Conservation (phyloP, 176 grass and related monocot genomes). For the Cymbopogon citratus region DNA sequence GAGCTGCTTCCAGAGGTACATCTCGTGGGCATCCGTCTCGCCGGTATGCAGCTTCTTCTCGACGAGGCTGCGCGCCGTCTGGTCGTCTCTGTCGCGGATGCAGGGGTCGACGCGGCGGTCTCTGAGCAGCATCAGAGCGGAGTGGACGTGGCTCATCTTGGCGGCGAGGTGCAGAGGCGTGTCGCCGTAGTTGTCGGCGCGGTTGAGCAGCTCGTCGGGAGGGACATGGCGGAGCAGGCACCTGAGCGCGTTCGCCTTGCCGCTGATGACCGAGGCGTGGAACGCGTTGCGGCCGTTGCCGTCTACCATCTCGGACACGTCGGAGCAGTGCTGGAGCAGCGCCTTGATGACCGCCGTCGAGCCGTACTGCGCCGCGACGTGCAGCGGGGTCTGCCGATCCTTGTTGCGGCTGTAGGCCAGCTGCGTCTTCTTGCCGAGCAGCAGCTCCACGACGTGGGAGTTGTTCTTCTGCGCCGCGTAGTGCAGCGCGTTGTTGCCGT, state of each 20-base stretch:
- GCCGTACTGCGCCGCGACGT: constrained; percentile 35
- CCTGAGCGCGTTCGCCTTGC: constrained; percentile 26
- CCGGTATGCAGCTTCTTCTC: not conserved
- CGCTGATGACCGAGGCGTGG: constrained; percentile 24
- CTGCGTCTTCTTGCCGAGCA: not conserved
- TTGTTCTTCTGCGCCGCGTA: constrained; percentile 56
- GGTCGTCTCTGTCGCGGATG: not conserved
- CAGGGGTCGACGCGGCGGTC: constrained; percentile 11
- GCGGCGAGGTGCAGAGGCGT: constrained; percentile 52
- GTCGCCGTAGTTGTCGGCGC: constrained; percentile 18
- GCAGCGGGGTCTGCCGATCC: constrained; percentile 1
- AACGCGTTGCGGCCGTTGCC: constrained; percentile 25
- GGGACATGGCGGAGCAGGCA: constrained; percentile 29
- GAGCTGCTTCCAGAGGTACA: constrained; percentile 30
- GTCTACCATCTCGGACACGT: constrained; percentile 40
- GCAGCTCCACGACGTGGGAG: constrained; percentile 15
- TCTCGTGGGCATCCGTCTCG: constrained; percentile 13
- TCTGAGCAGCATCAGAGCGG: constrained; percentile 15
- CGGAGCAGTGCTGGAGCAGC: constrained; percentile 32
- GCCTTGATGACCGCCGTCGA: constrained; percentile 25
- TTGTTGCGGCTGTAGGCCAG: constrained; percentile 36
- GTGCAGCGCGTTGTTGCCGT: constrained; percentile 47
- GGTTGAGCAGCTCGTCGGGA: constrained; percentile 36
- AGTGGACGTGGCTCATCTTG: not conserved
- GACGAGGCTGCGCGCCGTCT: constrained; percentile 21